Base-by-base conservation (phyloP, 345 rosid genomes). In the Acer saccharum region DNA sequence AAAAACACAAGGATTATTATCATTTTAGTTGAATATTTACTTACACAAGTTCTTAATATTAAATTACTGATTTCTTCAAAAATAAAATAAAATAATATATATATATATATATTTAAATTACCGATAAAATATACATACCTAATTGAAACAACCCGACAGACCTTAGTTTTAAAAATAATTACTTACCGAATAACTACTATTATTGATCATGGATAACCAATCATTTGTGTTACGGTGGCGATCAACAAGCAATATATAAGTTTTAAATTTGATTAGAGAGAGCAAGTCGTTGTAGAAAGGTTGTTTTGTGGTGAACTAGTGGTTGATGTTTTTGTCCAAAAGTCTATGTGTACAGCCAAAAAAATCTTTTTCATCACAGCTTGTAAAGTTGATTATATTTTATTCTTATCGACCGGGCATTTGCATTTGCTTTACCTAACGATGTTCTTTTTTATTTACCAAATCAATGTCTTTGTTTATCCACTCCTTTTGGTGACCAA, bases 311-410 rank as follows among this genome's bases (percentile, higher is more conserved):
- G 62, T 17, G 62, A 10, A 57, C 25, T 18, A 57, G 9, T 57
- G 10, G n/a, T 2, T n/a, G 62, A 10, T 64, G 23, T 73, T 17
- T 73, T 76, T 81, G 78, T 72, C 77, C 57, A 23, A 18, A 66
- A 65, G 54, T 76, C 10, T 9, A 2, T 20, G 18, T 48, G 69
- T 68, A 66, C 27, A 64, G 23, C 68, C 65, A 35, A 35, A 7
- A 7, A 27, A 10, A 10, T 29, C 39, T 20, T 29, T 57, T 35
- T 32, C 43, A 68, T 29, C 54, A 72, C 2, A 13, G 16, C 72
- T 68, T 77, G 84, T 77, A 77, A 73, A 73, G 77, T 16, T 73
- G 77, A 52, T 7, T 20, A 10, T 35, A 4, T 35, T 35, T 35
- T 35, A 35, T 35, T 48, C 44, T 16, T 27, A 63, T 25, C 68